These are phyloP conservation scores for Rhizopogon vesiculosus DNA, from an alignment of 768 basidiomycete genomes.

Conservation along the genomic window DNA sequence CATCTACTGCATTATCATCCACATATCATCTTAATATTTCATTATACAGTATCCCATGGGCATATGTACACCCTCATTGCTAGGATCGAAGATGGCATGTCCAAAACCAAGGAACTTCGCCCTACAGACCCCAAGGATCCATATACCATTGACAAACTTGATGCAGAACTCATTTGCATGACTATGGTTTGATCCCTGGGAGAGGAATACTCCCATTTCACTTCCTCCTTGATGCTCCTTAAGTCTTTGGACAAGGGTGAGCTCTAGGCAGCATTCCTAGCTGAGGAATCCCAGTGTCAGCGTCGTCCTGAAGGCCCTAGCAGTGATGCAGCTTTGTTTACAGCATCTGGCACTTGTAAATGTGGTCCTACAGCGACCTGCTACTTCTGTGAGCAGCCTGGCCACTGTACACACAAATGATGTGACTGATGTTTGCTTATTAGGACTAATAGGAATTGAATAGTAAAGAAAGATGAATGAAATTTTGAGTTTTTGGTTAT, in stretches of 20 bases:
- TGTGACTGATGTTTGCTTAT: too few relatives aligned
- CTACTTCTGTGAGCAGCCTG: not conserved
- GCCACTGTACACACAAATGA: not conserved
- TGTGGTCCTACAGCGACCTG: not conserved
- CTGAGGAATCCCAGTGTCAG: not conserved
- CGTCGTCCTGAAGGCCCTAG: too few relatives aligned
- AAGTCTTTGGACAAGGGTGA: slow-evolving; percentile 2
- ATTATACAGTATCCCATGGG: too few relatives aligned
- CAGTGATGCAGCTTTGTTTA: not conserved
- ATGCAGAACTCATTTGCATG: slow-evolving; percentile 9
- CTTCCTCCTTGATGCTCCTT: slow-evolving; percentile 7
- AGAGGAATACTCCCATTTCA: slow-evolving; percentile 6
- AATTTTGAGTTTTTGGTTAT: too few relatives aligned
- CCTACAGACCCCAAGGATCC: not conserved
- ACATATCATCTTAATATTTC: too few relatives aligned
- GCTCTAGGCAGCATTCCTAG: slow-evolving; percentile 1
- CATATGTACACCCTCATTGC: too few relatives aligned
- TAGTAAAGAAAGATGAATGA: too few relatives aligned
- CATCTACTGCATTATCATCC: too few relatives aligned
- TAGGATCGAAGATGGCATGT: not conserved
- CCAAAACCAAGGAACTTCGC: slow-evolving; percentile 4
- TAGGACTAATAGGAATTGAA: too few relatives aligned
- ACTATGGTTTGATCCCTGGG: slow-evolving; percentile 8
- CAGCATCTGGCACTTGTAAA: not conserved
- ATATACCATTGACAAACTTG: not conserved